phyloP scores from a whole-genome alignment of 805 yeast species.

The Pichia rugopelliculosa region DNA sequence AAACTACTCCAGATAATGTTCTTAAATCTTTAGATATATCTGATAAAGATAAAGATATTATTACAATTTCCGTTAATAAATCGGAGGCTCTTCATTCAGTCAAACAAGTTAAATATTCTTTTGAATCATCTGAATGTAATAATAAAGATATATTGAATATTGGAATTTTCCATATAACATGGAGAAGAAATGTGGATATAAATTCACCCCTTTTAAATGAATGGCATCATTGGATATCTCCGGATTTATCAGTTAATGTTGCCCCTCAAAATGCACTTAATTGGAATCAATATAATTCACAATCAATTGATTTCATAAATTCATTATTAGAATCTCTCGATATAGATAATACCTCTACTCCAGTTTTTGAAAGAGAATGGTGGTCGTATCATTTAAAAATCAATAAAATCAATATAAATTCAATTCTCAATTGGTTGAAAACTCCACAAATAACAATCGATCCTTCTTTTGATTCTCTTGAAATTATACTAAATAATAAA shows the following conservation, averaged over 20 bases:
- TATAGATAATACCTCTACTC: not conserved
- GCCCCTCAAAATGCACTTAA: conserved; percentile 25
- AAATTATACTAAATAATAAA: conserved; percentile 4
- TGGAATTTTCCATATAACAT: not conserved
- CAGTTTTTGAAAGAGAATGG: conserved; percentile 24
- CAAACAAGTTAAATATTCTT: not conserved
- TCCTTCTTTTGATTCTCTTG: not conserved
- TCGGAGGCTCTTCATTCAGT: not conserved
- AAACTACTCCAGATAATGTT: not conserved
- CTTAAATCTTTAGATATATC: not conserved
- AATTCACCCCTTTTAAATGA: not conserved
- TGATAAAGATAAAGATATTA: not conserved
- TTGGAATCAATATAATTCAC: conserved; percentile 17
- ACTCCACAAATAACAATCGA: not conserved
- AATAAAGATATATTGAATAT: not conserved
- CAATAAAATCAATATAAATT: not conserved
- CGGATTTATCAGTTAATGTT: conserved; percentile 20
- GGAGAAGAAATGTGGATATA: not conserved
- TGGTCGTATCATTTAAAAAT: conserved; percentile 10
- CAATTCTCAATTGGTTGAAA: not conserved
- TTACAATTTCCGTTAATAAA: not conserved
- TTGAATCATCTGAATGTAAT: not conserved
- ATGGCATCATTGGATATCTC: not conserved
- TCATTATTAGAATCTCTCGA: not conserved
- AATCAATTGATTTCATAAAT: not conserved